Percentiles rank a stretch among this genome's conserved stretches.
These are phyloP conservation scores for Castanea crenata DNA, from an alignment of 306 rosid species.

Conservation along the genomic window DNA sequence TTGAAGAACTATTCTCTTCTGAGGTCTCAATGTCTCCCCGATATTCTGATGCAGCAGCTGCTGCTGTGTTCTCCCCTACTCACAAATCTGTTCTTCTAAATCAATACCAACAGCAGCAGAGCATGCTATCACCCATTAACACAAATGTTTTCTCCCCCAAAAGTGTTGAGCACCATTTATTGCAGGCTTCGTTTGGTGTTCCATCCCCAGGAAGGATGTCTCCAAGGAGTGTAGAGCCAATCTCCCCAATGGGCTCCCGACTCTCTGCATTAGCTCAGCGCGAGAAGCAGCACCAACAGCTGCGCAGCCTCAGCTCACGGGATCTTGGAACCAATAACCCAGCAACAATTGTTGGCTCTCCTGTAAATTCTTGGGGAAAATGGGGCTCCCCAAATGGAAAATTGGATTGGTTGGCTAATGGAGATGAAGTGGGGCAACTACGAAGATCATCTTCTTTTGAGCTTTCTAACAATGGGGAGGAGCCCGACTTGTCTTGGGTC, in stretches of 20 bases:
- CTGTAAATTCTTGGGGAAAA: slow-evolving; percentile 62
- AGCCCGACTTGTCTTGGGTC: slow-evolving; percentile 89
- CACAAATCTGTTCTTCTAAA: slow-evolving; percentile 71
- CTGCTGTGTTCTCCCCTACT: slow-evolving; percentile 68
- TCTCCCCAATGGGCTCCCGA: slow-evolving; percentile 72
- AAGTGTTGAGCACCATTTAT: slow-evolving; percentile 57
- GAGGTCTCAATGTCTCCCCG: slow-evolving; percentile 75
- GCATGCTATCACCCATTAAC: slow-evolving; percentile 68
- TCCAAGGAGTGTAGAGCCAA: slow-evolving; percentile 70
- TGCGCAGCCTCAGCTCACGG: slow-evolving; percentile 68
- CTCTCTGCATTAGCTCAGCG: slow-evolving; percentile 57
- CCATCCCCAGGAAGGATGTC: slow-evolving; percentile 91
- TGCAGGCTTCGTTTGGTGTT: slow-evolving; percentile 62
- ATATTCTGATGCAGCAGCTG: slow-evolving; percentile 60
- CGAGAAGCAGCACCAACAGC: slow-evolving; percentile 64
- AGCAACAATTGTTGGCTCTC: slow-evolving; percentile 58
- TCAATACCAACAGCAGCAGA: slow-evolving; percentile 85
- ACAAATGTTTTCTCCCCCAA: slow-evolving; percentile 68
- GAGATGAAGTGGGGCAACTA: slow-evolving; percentile 43
- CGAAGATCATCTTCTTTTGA: slow-evolving; percentile 55
- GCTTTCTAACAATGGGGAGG: slow-evolving; percentile 67
- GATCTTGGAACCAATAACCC: slow-evolving; percentile 60
- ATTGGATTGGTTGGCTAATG: slow-evolving; percentile 67
- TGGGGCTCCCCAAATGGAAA: slow-evolving; percentile 82
- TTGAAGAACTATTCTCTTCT: slow-evolving; percentile 76